phyloP scores from a whole-genome alignment of 257 asterid genomes.

The Vinca minor region DNA sequence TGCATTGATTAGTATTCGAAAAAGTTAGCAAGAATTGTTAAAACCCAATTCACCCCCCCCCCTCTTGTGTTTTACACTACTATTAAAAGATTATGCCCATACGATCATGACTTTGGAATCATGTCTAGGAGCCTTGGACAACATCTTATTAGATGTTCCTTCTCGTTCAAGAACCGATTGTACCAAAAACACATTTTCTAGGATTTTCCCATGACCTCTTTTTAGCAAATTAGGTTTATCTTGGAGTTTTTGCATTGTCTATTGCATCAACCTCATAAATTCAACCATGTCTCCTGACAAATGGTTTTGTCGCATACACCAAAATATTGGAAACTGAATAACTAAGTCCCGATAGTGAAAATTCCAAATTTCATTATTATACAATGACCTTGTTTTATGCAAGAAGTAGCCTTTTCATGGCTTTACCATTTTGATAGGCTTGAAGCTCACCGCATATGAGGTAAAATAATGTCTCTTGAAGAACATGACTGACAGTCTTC shows the following conservation, averaged over 20 bases:
- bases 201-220: too few species aligned
- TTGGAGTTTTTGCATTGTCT: not conserved
- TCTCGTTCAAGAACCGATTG: not conserved
- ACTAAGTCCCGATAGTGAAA: conserved; percentile 13
- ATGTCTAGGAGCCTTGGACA: not conserved
- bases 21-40: too few species aligned
- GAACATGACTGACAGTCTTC: conserved; percentile 38
- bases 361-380: conserved; percentile 44
- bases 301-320: not conserved
- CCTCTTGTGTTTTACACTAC: too few species aligned
- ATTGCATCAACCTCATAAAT: not conserved
- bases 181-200: not conserved
- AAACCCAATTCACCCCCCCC: too few species aligned
- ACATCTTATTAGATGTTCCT: not conserved
- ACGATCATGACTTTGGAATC: not conserved
- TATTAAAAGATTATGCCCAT: too few species aligned
- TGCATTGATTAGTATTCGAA: too few species aligned
- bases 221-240: not conserved
- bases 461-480: conserved; percentile 47
- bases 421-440: conserved; percentile 35
- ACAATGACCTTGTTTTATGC: conserved; percentile 38
- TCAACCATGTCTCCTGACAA: not conserved
- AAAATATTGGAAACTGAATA: not conserved
- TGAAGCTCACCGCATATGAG: conserved; percentile 58
- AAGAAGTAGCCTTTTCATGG: conserved; percentile 45